These are phyloP conservation scores for Starmerella etchellsii DNA, from an alignment of 805 yeast species.

Conservation along the genomic window DNA sequence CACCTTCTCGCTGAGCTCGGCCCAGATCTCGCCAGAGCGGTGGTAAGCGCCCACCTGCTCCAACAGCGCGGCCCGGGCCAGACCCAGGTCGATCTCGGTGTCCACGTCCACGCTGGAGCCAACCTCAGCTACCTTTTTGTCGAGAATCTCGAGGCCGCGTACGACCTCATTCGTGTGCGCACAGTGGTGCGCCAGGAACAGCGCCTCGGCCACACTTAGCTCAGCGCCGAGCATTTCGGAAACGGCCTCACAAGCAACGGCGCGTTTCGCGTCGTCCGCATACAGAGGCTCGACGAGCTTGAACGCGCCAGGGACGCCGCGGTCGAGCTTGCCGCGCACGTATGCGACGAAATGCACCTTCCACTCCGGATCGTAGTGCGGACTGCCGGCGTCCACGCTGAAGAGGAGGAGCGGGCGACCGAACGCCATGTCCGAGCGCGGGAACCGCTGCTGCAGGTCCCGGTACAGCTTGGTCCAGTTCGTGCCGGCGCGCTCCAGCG, in stretches of 20 bases:
- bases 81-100: slow-evolving; percentile 57
- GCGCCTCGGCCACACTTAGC: slow-evolving; percentile 18
- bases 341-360: slow-evolving; percentile 35
- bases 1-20: slow-evolving; percentile 61
- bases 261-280: slow-evolving; percentile 6
- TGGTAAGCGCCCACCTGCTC: slow-evolving; percentile 54
- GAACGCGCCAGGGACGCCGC: slow-evolving; percentile 86
- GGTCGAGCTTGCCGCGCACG: slow-evolving; percentile 45
- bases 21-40: slow-evolving; percentile 54
- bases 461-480: slow-evolving; percentile 44
- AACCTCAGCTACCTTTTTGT: slow-evolving; percentile 29
- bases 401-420: slow-evolving; percentile 50
- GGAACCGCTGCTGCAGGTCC: slow-evolving; percentile 56
- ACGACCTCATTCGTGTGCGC: slow-evolving; percentile 41
- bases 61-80: slow-evolving; percentile 65
- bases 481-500: slow-evolving; percentile 43
- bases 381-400: not conserved
- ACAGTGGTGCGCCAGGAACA: slow-evolving; percentile 43
- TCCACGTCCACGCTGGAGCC: slow-evolving; percentile 9
- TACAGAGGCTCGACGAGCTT: slow-evolving; percentile 54
- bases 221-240: slow-evolving; percentile 4
- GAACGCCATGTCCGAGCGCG: slow-evolving; percentile 68
- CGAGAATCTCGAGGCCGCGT: slow-evolving; percentile 45
- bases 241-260: slow-evolving; percentile 5
- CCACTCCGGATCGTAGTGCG: slow-evolving; percentile 16